phyloP scores from a whole-genome alignment of 2,329 filamentous ascomycete genomes.

The Beauveria sp. region DNA sequence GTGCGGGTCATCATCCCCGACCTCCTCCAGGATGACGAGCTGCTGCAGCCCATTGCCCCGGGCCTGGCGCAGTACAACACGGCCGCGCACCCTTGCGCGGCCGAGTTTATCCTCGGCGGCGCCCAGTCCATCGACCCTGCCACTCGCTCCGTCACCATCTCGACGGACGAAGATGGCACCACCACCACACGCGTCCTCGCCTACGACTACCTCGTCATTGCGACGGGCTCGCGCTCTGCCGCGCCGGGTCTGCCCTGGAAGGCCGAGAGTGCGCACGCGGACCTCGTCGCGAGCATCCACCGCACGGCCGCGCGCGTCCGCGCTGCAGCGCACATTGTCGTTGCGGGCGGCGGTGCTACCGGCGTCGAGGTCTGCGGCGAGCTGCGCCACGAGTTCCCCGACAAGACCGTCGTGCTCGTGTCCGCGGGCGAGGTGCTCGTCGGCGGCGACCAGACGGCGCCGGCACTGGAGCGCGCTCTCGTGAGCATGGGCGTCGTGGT shows the following conservation, averaged over 20 bases:
- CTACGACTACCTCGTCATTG: conserved; percentile 52
- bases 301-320: conserved; percentile 32
- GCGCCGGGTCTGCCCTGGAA: conserved; percentile 44
- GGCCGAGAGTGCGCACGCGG: conserved; percentile 37
- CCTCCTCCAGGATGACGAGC: conserved; percentile 39
- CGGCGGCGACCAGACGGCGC: conserved; percentile 35
- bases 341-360: conserved; percentile 50
- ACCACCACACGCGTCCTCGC: conserved; percentile 16
- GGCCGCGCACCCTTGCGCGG: conserved; percentile 23
- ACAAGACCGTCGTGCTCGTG: conserved; percentile 43
- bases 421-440: conserved; percentile 34
- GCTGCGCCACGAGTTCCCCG: conserved; percentile 42
- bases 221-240: conserved; percentile 42
- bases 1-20: conserved; percentile 48
- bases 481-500: conserved; percentile 45
- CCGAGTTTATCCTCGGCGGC: conserved; percentile 45
- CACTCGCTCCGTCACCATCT: conserved; percentile 29
- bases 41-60: conserved; percentile 41
- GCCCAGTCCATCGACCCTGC: conserved; percentile 34
- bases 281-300: conserved; percentile 33
- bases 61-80: conserved; percentile 43
- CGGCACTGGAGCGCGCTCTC: conserved; percentile 40
- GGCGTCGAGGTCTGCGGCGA: conserved; percentile 50
- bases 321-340: conserved; percentile 42
- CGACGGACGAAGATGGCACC: conserved; percentile 14